Base-by-base conservation (phyloP, 2,329 filamentous ascomycete species). In the Xylariaceae sp. region DNA sequence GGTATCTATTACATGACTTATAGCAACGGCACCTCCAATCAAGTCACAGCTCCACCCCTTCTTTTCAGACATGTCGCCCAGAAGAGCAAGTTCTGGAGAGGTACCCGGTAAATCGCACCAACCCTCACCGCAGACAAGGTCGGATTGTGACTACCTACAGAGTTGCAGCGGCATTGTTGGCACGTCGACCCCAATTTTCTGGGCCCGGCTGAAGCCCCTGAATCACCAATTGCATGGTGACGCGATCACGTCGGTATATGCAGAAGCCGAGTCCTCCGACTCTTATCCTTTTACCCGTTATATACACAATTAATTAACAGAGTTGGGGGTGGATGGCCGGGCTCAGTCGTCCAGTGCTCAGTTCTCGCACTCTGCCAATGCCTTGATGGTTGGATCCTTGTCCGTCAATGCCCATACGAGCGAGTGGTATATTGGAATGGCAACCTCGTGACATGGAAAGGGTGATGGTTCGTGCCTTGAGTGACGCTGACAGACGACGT, bases 21-120 rank as follows among this genome's bases (percentile, higher is more conserved):
- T 53, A 47, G 55, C 53, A 58, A 51, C 37, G 13, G 51, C 10
- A 30, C 30, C 51, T 47, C 58, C 61, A 60, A 63, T 63, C 58
- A 58, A 51, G 6, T 23, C 35, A 35, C 35, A n/a, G 51, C 39
- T 52, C 47, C 51, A 44, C 39, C 18, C 49, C 5, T 59, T 57
- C 57, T 51, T 58, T 51, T 48, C 51, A 13, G 52, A 55, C 54
- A 57, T 55, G 53, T 51, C 51, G 55, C 58, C 59, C 55, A 47
- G 61, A 53, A 63, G 56, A 64, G 56, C 63, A 66, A 59, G 57
- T 61, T 64, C 62, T 60, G 52, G 54, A 50, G 57, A 56, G 56
- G 63, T 64, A 61, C 63, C 64, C 64, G 67, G 67, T 69, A 65
- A 66, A 63, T 63, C 58, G 48, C 58, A 60, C 63, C 65, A 67